Base-by-base conservation (phyloP, 2,329 filamentous ascomycete species). In the Periconia sp. region DNA sequence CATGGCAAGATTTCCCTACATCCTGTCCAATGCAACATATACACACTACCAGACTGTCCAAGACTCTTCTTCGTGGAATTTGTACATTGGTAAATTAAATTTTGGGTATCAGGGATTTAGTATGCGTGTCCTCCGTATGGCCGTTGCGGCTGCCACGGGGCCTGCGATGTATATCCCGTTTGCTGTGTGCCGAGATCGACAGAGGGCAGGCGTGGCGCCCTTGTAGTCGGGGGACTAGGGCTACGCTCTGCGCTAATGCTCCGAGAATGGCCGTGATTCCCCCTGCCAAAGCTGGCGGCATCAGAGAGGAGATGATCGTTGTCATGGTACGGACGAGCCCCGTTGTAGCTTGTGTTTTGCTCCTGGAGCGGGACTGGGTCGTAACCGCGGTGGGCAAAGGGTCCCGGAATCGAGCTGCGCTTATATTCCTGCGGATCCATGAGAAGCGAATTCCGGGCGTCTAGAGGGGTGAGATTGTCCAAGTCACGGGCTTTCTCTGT, bases 401-500 rank as follows among this genome's bases (percentile, higher is more conserved):
- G 60, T 26, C 54, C 52, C 6, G 63, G 60, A 21, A 64, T 48
- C 5, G 63, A 65, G 36, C 43, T 61, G 50, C 65, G 61, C 60
- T 73, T 74, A 65, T 73, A 74, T 23, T 73, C 72, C 30, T 70
- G 69, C 11, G 81, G 80, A 38, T 87, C 83, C 69, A 90, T 84
- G 45, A 96, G 84, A 15, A 96, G 82, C 10, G 88, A 92, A 76
- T 92, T 92, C 65, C 89, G 87, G 2, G 90, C 88, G 62, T 95
- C 89, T 26, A 96, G 81, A 4, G 91, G 88, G 1, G 91, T 96
- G 36, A 96, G 83, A 46, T 84, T 85, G 69, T 96, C 91, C 47
- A 87, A 74, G 57, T 94, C 88, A 53, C 86, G 85, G 61, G 83
- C 72, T 77, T 92, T 89, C 72, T 92, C 88, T 90, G 70, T 43